Percentiles rank a stretch among this genome's conserved stretches.
These are phyloP conservation scores for Linum tenue DNA, from an alignment of 345 rosid genomes.

Conservation along the genomic window DNA sequence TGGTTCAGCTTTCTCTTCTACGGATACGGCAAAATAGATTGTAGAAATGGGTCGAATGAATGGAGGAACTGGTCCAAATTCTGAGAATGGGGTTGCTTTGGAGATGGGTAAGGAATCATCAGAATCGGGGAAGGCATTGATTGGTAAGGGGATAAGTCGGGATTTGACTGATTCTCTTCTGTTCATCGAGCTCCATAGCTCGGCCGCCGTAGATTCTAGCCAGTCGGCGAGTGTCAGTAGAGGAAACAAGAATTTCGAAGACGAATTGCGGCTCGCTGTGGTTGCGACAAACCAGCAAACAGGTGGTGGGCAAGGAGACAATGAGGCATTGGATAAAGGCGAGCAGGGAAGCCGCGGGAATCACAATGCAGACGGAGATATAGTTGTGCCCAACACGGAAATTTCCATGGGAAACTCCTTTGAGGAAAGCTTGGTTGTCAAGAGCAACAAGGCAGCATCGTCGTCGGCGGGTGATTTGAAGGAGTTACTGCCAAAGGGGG, in stretches of 20 bases:
- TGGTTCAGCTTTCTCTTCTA: no score
- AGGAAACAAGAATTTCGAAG: conserved; percentile 19
- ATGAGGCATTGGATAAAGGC: conserved; percentile 13
- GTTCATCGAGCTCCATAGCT: conserved; percentile 22
- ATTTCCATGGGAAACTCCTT: conserved; percentile 18
- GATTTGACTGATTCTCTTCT: conserved; percentile 16
- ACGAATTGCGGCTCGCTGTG: conserved; percentile 14
- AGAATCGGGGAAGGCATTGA: not conserved
- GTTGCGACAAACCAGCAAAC: conserved; percentile 4
- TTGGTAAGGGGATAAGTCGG: conserved; percentile 8
- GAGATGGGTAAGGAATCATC: conserved; percentile 5
- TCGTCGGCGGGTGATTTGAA: conserved; percentile 15
- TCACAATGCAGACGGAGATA: conserved; percentile 12
- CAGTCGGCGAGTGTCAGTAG: conserved; percentile 14
- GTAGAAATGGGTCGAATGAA: not conserved
- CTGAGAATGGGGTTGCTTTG: not conserved
- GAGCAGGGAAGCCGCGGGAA: conserved; percentile 18
- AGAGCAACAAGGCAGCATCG: conserved; percentile 10
- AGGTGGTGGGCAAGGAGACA: conserved; percentile 8
- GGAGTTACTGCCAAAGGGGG: conserved; percentile 23
- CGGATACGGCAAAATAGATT: not conserved
- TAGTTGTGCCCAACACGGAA: conserved; percentile 20
- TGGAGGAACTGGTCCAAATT: not conserved
- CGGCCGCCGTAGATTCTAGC: conserved; percentile 14
- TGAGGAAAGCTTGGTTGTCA: conserved; percentile 22